Percentiles rank a stretch among this genome's conserved stretches.
phyloP scores from a whole-genome alignment of 306 rosid genomes.

The Corylus heterophylla region DNA sequence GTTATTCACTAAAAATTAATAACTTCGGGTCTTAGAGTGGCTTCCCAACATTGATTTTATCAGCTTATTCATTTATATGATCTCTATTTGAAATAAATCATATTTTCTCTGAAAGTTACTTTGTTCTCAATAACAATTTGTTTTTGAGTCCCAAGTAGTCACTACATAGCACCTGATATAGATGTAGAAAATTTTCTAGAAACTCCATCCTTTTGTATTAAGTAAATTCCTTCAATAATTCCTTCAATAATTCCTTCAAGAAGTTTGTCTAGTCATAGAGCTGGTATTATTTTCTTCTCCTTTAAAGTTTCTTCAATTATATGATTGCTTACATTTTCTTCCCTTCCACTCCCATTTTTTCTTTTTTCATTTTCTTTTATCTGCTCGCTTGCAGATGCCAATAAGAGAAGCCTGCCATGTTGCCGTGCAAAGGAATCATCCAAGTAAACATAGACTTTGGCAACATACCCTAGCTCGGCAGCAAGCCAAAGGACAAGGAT shows the following conservation, averaged over 20 bases:
- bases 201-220: background rate
- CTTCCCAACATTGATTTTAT: background rate
- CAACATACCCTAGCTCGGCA: slow-evolving; percentile 91
- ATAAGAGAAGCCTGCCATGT: slow-evolving; percentile 97
- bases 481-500: slow-evolving; percentile 54
- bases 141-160: background rate
- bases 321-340: background rate
- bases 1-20: background rate
- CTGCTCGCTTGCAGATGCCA: slow-evolving; percentile 67
- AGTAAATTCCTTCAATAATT: no score
- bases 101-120: background rate
- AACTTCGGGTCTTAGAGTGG: background rate
- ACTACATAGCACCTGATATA: background rate
- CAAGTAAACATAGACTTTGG: slow-evolving; percentile 89
- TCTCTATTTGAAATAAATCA: background rate
- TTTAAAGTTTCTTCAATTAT: background rate
- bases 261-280: background rate
- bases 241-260: background rate
- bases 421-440: slow-evolving; percentile 79
- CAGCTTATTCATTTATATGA: background rate
- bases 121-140: background rate
- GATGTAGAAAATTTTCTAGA: background rate
- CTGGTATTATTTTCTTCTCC: background rate
- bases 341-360: background rate
- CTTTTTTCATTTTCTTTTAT: slow-evolving; percentile 3